Conservation (phyloP, 305 asterid species). For the Fraxinus velutina region DNA sequence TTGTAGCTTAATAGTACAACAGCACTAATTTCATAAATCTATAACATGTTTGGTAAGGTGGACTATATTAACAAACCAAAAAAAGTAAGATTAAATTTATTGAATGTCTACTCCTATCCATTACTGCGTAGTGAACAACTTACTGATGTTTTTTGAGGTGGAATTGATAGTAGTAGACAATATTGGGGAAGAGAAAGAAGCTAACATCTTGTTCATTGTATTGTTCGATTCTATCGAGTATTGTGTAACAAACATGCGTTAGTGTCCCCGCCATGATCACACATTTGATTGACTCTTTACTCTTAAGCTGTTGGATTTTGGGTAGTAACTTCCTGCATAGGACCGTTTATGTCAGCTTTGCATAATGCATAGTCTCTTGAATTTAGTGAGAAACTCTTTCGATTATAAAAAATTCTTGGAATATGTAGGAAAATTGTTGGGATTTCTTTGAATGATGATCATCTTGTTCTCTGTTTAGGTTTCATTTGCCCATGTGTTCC, state of each 20-base stretch:
- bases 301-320: not conserved
- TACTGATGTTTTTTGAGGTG: not conserved
- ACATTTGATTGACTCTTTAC: not conserved
- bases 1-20: not conserved
- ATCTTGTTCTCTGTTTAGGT: constrained; percentile 42
- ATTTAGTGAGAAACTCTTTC: not conserved
- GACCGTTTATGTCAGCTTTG: not conserved
- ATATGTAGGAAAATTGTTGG: not conserved
- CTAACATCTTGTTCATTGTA: not conserved
- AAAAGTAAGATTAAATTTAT: not conserved
- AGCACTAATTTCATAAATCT: not conserved
- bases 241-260: not conserved
- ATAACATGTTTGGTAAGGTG: not conserved
- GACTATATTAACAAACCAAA: not conserved
- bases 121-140: not conserved
- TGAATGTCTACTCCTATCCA: not conserved
- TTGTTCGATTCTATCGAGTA: not conserved
- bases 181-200: not conserved
- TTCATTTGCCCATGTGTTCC: constrained; percentile 95
- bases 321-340: not conserved
- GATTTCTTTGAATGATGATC: constrained; percentile 19
- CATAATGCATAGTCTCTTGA: not conserved
- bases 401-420: not conserved
- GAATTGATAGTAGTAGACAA: not conserved
- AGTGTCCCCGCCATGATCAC: not conserved